Percentiles rank a stretch among this genome's conserved stretches.
phyloP scores from a whole-genome alignment of 2,329 filamentous ascomycete species.

The Ophiostoma pallidulum region DNA sequence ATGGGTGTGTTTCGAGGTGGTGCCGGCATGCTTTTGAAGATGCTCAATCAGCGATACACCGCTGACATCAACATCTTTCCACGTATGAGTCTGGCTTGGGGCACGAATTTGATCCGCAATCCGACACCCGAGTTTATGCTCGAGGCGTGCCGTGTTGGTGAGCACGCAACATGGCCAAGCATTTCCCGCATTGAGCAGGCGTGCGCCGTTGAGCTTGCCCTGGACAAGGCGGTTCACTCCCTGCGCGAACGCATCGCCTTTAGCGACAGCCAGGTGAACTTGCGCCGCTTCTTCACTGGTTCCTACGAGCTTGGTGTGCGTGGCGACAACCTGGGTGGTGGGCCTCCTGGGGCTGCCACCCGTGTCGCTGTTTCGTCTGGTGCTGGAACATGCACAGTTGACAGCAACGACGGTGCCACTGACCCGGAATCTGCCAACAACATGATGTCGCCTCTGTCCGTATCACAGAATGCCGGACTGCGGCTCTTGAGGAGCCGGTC shows the following conservation, averaged over 20 bases:
- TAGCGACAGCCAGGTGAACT: slow-evolving; percentile 52
- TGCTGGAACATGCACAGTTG: neutral
- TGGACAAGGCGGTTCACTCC: slow-evolving; percentile 65
- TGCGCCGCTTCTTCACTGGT: slow-evolving; percentile 37
- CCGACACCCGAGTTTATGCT: slow-evolving; percentile 82
- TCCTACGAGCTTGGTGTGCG: slow-evolving; percentile 22
- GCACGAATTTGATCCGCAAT: slow-evolving; percentile 66
- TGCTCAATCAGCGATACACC: slow-evolving; percentile 84
- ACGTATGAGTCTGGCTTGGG: slow-evolving; percentile 19
- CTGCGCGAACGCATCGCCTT: slow-evolving; percentile 61
- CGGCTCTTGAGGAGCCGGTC: neutral
- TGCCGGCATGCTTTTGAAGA: slow-evolving; percentile 66
- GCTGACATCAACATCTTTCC: slow-evolving; percentile 78
- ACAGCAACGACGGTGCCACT: slow-evolving; percentile 8
- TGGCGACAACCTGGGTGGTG: neutral
- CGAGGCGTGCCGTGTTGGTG: slow-evolving; percentile 64
- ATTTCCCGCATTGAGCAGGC: slow-evolving; percentile 77
- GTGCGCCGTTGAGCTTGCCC: slow-evolving; percentile 76
- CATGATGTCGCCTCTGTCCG: neutral
- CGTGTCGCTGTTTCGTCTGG: neutral
- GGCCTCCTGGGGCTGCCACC: neutral
- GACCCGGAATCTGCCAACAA: slow-evolving; percentile 8
- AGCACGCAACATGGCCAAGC: slow-evolving; percentile 87
- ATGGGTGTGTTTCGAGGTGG: slow-evolving; percentile 71
- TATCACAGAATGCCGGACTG: neutral